Evolutionary conservation across 2,329 filamentous ascomycete genomes (phyloP), one percentile per base, ranked within the genome.

Genomic region (Botrytis medusae): DNA sequence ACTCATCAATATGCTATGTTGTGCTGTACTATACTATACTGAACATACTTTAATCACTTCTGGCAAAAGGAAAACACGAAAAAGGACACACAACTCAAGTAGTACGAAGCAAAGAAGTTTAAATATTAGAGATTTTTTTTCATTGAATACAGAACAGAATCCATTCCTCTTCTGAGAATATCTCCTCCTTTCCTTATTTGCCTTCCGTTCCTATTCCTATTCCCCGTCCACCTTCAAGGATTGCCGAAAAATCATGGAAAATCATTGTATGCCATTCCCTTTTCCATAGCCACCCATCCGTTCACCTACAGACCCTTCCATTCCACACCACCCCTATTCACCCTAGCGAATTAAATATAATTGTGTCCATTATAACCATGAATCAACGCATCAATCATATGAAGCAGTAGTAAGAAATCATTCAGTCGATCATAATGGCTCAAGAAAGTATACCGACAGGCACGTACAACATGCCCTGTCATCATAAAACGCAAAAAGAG

Each of bases 291-390:
- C 64, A 67, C 37, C 64, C 64, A 67, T 67, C 46, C 63, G 34
- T 65, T 40, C 59, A 62, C 37, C 22, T 32, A 48, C 46, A 67
- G 29, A 29, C 8, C n/a, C 51, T 7, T 67, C 25, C 64, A 67
- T 34, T 34, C 8, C 37, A 37, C 16, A 37, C 46, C 64, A 54
- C 22, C 46, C 46, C 46, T 34, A 29, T 34, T 34, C 32, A 67
- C 64, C 64, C 64, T 67, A 54, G 64, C 46, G 64, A 67, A 67
- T 67, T 67, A 67, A 67, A 67, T 67, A 67, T 40, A 67, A 29
- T 51, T 65, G 63, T 51, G 64, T 67, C 64, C 64, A 67, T 67
- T 67, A 51, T 67, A 67, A 54, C 64, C 46, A 67, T 67, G 64
- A 67, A 67, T 54, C 25, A 67, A 67, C 12, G 46, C 25, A 67